Evolutionary conservation across 495 filamentous ascomycete genomes (phyloP).

Genomic region (Podospora sp.): DNA sequence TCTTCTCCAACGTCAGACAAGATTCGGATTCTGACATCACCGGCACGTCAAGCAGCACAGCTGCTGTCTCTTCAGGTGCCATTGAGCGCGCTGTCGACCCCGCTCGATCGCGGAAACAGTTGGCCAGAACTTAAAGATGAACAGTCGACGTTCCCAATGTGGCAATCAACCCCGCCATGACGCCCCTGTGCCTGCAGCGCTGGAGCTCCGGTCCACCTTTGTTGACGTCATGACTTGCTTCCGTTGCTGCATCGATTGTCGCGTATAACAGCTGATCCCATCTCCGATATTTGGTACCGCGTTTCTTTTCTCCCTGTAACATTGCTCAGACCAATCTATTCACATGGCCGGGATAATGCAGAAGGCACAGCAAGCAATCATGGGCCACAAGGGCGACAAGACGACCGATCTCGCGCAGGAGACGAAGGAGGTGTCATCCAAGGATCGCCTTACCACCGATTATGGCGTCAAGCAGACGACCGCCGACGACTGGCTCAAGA

Average conservation of each 20-base stretch:
- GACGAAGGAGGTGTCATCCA: slow-evolving; percentile 34
- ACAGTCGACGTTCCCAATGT: too few species aligned
- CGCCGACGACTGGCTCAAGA: slow-evolving; percentile 78
- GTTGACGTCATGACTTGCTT: slow-evolving; percentile 1
- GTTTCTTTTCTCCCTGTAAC: background rate
- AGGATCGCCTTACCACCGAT: slow-evolving; percentile 67
- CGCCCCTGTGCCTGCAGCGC: too few species aligned
- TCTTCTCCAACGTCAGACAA: background rate
- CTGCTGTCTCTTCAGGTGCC: background rate
- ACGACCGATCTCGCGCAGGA: slow-evolving; percentile 43
- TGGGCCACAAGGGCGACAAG: slow-evolving; percentile 41
- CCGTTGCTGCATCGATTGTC: background rate
- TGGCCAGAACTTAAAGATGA: too few species aligned
- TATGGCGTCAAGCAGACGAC: slow-evolving; percentile 74
- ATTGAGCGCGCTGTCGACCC: background rate
- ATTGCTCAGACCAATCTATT: background rate
- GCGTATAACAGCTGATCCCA: background rate
- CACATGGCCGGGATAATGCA: slow-evolving; percentile 27
- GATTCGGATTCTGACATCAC: background rate
- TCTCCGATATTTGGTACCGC: background rate
- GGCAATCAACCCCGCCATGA: too few species aligned
- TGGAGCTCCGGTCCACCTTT: background rate
- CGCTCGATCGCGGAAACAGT: background rate
- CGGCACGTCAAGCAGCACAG: background rate
- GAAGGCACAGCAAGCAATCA: slow-evolving; percentile 33